Conservation (phyloP, 225 moss, liverwort and hornwort genomes). For the Ulota crispa region DNA sequence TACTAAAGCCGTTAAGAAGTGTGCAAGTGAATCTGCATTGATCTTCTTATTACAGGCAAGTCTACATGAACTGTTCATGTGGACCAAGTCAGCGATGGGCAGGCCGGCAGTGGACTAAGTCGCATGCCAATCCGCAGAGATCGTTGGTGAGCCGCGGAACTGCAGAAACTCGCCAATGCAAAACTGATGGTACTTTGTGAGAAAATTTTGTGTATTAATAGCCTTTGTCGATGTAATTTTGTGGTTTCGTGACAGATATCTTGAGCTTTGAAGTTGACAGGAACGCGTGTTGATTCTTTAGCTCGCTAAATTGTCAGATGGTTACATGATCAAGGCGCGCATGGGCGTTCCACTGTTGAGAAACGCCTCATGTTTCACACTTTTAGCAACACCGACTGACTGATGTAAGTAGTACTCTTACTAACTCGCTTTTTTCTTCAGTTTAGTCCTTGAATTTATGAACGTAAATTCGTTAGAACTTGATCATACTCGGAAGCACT, state of each 20-base stretch:
- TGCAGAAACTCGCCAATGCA: background rate
- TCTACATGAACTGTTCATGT: conserved; percentile 17
- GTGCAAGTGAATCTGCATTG: background rate
- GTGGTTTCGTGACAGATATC: conserved; percentile 58
- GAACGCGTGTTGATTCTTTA: conserved; percentile 55
- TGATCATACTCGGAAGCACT: background rate
- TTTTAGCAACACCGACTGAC: conserved; percentile 80
- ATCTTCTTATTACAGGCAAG: conserved; percentile 7
- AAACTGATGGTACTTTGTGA: background rate
- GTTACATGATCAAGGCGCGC: conserved; percentile 42
- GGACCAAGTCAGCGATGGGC: conserved; percentile 16
- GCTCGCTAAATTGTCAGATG: conserved; percentile 57
- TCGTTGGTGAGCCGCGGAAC: conserved; percentile 4
- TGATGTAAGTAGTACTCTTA: conserved; percentile 40
- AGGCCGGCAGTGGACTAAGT: conserved; percentile 27
- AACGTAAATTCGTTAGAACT: background rate
- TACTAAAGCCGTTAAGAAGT: background rate
- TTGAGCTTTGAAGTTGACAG: conserved; percentile 53
- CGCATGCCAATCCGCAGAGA: conserved; percentile 1
- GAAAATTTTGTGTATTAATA: background rate
- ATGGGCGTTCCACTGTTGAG: conserved; percentile 35
- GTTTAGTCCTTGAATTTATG: no score
- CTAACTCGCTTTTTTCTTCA: background rate
- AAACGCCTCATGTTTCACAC: conserved; percentile 70
- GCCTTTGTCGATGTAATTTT: conserved; percentile 30